Evolutionary conservation across 495 filamentous ascomycete species (phyloP).

Genomic region (Talaromyces liani): DNA sequence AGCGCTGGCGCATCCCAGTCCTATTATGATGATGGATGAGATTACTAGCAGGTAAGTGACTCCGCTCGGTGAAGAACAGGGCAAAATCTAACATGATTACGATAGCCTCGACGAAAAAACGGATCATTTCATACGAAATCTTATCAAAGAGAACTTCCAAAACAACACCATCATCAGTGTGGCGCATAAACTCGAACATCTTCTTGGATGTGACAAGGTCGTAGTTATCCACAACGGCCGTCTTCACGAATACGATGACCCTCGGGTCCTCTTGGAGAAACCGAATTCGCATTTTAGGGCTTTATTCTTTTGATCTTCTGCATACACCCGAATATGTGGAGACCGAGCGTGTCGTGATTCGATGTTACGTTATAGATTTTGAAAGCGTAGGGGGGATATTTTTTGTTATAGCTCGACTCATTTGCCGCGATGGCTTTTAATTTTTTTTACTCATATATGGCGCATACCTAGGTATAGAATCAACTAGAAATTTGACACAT

Average conservation of each 20-base stretch:
- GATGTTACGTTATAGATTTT: neutral
- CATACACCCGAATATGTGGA: neutral
- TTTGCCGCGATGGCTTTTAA: too few species aligned
- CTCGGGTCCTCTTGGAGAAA: neutral
- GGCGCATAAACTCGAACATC: neutral
- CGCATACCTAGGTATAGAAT: too few species aligned
- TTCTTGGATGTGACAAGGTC: neutral
- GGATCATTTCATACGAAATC: neutral
- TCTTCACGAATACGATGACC: neutral
- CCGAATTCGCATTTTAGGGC: neutral
- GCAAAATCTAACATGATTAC: neutral
- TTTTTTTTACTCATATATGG: too few species aligned
- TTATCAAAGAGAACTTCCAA: neutral
- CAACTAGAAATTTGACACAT: too few species aligned
- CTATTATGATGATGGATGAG: slow-evolving; percentile 34
- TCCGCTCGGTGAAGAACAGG: neutral
- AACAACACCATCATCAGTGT: neutral
- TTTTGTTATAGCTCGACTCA: neutral
- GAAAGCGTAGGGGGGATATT: neutral
- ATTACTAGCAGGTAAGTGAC: slow-evolving; percentile 32
- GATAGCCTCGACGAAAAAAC: neutral
- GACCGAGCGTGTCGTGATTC: neutral
- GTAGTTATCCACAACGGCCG: neutral
- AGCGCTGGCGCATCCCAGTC: slow-evolving; percentile 37
- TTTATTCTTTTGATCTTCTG: neutral